These are phyloP conservation scores for Solanum etuberosum DNA, from an alignment of 257 asterid genomes.

Conservation along the genomic window DNA sequence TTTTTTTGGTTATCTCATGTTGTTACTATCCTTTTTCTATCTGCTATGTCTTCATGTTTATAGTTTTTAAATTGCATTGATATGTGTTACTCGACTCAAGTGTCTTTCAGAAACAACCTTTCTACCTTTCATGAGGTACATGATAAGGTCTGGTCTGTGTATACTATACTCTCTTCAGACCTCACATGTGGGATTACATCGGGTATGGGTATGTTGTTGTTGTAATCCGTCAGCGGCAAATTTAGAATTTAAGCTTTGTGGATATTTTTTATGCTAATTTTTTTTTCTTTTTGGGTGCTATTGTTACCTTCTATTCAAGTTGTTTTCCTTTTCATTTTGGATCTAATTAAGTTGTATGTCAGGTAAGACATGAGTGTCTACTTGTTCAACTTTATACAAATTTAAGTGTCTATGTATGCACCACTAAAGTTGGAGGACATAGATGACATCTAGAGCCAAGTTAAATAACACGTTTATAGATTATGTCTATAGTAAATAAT, in stretches of 20 bases:
- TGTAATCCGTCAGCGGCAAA: neutral
- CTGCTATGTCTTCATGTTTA: neutral
- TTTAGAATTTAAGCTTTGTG: no score
- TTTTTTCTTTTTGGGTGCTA: neutral
- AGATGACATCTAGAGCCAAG: no score
- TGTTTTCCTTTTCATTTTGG: neutral
- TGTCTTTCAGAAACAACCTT: neutral
- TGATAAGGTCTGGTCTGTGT: neutral
- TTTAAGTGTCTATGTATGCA: no score
- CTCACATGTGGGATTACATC: neutral
- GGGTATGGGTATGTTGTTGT: neutral
- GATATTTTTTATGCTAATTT: neutral
- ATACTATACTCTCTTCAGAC: neutral
- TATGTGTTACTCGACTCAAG: neutral
- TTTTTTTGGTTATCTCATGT: neutral
- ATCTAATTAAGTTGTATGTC: neutral
- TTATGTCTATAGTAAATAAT: no score
- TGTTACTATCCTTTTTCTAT: neutral
- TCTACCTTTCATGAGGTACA: neutral
- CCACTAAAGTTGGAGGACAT: neutral
- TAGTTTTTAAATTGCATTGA: neutral
- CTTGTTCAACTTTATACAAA: no score
- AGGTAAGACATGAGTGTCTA: fast-evolving
- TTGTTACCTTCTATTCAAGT: neutral
- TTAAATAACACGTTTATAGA: neutral